Conservation (phyloP, 768 basidiomycete species). For the Serendipita sp. region DNA sequence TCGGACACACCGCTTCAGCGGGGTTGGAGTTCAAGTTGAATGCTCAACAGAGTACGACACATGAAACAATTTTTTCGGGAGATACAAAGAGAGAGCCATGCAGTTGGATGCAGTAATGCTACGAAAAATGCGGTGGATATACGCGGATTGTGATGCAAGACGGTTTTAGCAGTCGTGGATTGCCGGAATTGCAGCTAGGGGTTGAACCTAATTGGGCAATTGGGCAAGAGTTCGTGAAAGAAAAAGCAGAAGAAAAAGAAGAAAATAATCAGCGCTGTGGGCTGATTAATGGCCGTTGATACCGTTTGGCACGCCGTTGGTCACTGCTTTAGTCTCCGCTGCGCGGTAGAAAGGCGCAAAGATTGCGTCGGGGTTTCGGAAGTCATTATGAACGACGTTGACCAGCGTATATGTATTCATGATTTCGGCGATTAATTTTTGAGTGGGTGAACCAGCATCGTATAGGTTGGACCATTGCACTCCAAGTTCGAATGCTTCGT, state of each 20-base stretch:
- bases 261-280: too few species aligned
- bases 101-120: slow-evolving; percentile 6
- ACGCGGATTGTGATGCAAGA: too few species aligned
- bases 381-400: slow-evolving; percentile 94
- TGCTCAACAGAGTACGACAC: slow-evolving; percentile 22
- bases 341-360: slow-evolving; percentile 58
- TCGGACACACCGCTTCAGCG: not conserved
- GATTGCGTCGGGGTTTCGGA: slow-evolving; percentile 69
- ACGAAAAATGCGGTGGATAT: slow-evolving; percentile 1
- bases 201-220: slow-evolving; percentile 2
- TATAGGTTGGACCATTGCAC: slow-evolving; percentile 83
- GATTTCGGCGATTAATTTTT: slow-evolving; percentile 56
- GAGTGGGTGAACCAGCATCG: slow-evolving; percentile 56
- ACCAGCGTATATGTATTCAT: slow-evolving; percentile 78
- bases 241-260: not conserved
- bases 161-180: too few species aligned
- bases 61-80: slow-evolving; percentile 15
- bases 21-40: slow-evolving; percentile 24
- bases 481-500: slow-evolving; percentile 89
- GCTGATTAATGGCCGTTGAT: too few species aligned
- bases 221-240: not conserved
- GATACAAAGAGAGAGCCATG: slow-evolving; percentile 1
- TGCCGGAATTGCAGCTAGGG: not conserved
- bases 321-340: not conserved
- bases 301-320: too few species aligned